A percentile compares a stretch with the other conserved stretches of the same genome.
These are phyloP conservation scores for Cercospora zeae-maydis DNA, from an alignment of 2,329 filamentous ascomycete species.

Conservation along the genomic window DNA sequence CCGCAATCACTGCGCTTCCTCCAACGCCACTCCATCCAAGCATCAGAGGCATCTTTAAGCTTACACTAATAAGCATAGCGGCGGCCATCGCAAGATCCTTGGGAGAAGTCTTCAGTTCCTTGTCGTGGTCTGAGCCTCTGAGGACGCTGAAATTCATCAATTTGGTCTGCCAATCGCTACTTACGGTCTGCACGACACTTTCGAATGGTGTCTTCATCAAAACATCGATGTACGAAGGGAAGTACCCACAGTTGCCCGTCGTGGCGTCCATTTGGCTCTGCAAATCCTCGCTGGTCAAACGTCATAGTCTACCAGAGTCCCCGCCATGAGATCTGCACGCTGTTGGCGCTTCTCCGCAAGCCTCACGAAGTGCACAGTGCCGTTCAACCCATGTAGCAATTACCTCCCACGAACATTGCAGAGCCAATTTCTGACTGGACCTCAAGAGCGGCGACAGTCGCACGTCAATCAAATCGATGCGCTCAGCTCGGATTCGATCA, in stretches of 20 bases:
- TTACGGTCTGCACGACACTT: not conserved
- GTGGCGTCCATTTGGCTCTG: not conserved
- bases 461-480: not conserved
- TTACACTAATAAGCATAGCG: conserved; percentile 7
- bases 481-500: not conserved
- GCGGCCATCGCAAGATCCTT: not conserved
- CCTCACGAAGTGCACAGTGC: not conserved
- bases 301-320: not conserved
- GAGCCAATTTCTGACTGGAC: not conserved
- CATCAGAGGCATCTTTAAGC: conserved; percentile 1
- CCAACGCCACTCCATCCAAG: conserved; percentile 1
- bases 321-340: not conserved
- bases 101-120: not conserved
- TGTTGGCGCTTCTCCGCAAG: not conserved
- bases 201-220: no score
- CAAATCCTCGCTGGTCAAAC: not conserved
- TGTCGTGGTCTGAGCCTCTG: not conserved
- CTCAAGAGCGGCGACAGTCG: not conserved
- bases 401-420: not conserved
- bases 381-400: not conserved
- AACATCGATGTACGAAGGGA: no score
- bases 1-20: conserved; percentile 7
- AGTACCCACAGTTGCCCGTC: not conserved
- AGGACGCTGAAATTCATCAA: not conserved
- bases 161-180: not conserved